Percentiles rank a stretch among this genome's conserved stretches.
These are phyloP conservation scores for Butyriboletus appendiculatus DNA, from an alignment of 1,284 basidiomycete species.

Conservation along the genomic window DNA sequence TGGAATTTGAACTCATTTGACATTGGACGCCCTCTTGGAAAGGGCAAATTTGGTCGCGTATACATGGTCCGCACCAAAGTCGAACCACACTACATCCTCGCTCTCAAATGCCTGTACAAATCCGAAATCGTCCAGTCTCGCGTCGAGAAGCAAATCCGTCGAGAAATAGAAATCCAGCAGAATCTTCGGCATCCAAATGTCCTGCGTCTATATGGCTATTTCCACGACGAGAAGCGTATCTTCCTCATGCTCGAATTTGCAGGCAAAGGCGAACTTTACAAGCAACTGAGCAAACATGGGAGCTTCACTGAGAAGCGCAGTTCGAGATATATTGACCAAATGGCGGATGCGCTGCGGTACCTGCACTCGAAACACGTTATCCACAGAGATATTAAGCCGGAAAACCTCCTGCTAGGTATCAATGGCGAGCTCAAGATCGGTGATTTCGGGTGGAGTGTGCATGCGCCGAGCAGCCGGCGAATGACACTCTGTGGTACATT, in stretches of 20 bases:
- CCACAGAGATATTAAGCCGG: constrained; percentile 99
- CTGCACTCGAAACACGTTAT: constrained; percentile 97
- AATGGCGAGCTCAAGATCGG: constrained; percentile 98
- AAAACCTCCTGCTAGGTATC: constrained; percentile 93
- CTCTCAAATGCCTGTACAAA: constrained; percentile 97
- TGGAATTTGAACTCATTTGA: constrained; percentile 90
- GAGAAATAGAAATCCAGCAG: constrained; percentile 99
- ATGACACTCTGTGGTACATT: constrained; percentile 94
- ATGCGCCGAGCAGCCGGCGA: constrained; percentile 89
- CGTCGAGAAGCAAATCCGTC: constrained; percentile 91
- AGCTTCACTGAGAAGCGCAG: constrained; percentile 88
- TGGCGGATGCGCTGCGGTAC: constrained; percentile 95
- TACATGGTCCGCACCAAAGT: constrained; percentile 96
- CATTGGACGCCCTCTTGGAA: constrained; percentile 94
- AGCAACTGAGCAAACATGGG: constrained; percentile 85
- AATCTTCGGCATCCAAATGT: constrained; percentile 97
- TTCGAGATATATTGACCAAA: constrained; percentile 93
- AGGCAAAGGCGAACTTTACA: constrained; percentile 95
- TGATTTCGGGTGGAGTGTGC: constrained; percentile 99
- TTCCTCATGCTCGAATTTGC: constrained; percentile 98
- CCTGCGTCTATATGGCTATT: constrained; percentile 93
- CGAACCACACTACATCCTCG: constrained; percentile 90
- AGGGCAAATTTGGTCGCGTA: constrained; percentile 98
- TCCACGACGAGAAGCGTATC: constrained; percentile 97
- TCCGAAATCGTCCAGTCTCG: constrained; percentile 88